These are phyloP conservation scores for Scedosporium boydii DNA, from an alignment of 2,329 filamentous ascomycete genomes.

Conservation along the genomic window DNA sequence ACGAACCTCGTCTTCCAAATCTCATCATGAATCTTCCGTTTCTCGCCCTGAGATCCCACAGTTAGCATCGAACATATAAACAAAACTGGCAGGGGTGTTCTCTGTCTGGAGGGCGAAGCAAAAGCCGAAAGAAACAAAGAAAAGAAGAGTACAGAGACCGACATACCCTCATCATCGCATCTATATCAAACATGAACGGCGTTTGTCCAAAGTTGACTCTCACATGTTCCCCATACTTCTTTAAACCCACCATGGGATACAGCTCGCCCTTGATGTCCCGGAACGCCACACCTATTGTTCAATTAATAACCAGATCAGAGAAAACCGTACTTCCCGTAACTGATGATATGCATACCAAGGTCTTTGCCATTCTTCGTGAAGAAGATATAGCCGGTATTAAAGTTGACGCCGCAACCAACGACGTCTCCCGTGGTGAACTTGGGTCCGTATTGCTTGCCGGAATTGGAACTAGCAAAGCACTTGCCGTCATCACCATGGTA, in stretches of 20 bases:
- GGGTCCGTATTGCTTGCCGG: conserved; percentile 48
- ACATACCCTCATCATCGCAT: conserved; percentile 68
- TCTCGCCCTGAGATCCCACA: not conserved
- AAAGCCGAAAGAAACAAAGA: not conserved
- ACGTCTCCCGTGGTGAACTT: conserved; percentile 46
- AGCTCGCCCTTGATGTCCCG: conserved; percentile 54
- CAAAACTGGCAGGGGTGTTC: not conserved
- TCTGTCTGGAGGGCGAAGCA: not conserved
- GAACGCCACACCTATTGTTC: conserved; percentile 55
- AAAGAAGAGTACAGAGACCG: too few relatives aligned
- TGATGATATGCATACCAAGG: conserved; percentile 34
- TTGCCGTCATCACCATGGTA: conserved; percentile 62
- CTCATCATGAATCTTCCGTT: conserved; percentile 5
- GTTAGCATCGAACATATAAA: not conserved
- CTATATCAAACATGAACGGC: conserved; percentile 86
- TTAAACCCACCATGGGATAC: conserved; percentile 59
- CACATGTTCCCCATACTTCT: conserved; percentile 52
- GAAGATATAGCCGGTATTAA: conserved; percentile 53
- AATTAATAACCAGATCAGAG: conserved; percentile 10
- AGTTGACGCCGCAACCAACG: conserved; percentile 59
- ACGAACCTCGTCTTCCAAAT: conserved; percentile 4
- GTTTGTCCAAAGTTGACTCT: conserved; percentile 59
- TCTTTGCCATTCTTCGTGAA: conserved; percentile 57
- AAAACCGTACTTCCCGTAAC: not conserved
- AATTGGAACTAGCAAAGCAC: conserved; percentile 45